A percentile compares a stretch with the other conserved stretches of the same genome.
Conservation (phyloP, 2,329 filamentous ascomycete species). For the Acrocalymma vagum region DNA sequence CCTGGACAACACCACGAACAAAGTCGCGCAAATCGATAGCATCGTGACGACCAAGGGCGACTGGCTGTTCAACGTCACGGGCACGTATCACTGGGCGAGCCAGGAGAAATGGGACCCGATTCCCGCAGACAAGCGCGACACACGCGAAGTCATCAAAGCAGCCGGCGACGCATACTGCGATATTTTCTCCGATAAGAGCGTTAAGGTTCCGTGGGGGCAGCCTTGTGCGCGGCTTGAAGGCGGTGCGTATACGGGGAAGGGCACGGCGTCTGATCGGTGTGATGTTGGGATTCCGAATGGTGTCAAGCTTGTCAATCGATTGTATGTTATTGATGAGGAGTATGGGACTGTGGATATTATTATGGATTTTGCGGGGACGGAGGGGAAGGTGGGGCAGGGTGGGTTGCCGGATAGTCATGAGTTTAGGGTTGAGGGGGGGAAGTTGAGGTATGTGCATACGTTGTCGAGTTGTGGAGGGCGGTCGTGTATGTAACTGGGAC, state of each 20-base stretch:
- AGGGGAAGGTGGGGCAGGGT: slow-evolving; percentile 13
- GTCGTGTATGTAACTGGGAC: slow-evolving; percentile 26
- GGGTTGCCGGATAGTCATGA: slow-evolving; percentile 44
- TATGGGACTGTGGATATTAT: slow-evolving; percentile 40
- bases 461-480: slow-evolving; percentile 33
- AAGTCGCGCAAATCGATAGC: slow-evolving; percentile 30
- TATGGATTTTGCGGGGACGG: slow-evolving; percentile 36
- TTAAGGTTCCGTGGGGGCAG: slow-evolving; percentile 35
- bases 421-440: slow-evolving; percentile 38
- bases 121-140: slow-evolving; percentile 23
- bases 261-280: slow-evolving; percentile 29
- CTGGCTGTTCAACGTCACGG: slow-evolving; percentile 42
- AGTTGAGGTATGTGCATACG: slow-evolving; percentile 42
- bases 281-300: slow-evolving; percentile 39
- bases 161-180: slow-evolving; percentile 40
- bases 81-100: slow-evolving; percentile 34
- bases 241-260: slow-evolving; percentile 37
- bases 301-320: slow-evolving; percentile 33
- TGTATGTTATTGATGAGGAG: slow-evolving; percentile 41
- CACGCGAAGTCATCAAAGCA: slow-evolving; percentile 31
- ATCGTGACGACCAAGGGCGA: slow-evolving; percentile 38
- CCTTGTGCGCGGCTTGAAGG: slow-evolving; percentile 40
- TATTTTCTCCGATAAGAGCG: slow-evolving; percentile 32
- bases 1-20: slow-evolving; percentile 28
- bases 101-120: slow-evolving; percentile 34